phyloP scores from a whole-genome alignment of 257 asterid species.

The Apocynum venetum region DNA sequence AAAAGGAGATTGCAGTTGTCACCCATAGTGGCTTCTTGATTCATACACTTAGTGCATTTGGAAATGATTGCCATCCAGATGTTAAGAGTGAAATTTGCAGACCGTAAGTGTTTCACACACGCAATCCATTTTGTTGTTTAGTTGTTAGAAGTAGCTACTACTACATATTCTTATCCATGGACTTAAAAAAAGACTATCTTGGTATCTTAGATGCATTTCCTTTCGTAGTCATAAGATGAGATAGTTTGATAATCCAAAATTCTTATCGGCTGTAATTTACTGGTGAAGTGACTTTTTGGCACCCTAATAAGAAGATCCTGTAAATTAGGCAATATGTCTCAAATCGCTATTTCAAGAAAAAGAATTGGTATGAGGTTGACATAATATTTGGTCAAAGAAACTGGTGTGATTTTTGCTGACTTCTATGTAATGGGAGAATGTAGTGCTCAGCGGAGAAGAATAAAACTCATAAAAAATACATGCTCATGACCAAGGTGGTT shows the following conservation, averaged over 20 bases:
- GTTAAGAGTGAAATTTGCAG: conserved; percentile 67
- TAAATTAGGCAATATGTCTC: background rate
- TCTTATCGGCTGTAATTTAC: background rate
- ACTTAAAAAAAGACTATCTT: background rate
- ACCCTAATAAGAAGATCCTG: background rate
- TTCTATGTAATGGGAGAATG: background rate
- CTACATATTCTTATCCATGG: background rate
- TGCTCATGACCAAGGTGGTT: background rate
- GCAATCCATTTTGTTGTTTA: background rate
- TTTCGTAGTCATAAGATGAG: background rate
- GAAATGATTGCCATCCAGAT: conserved; percentile 69
- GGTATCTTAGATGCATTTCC: background rate
- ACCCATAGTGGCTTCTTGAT: conserved; percentile 80
- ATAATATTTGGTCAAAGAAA: background rate
- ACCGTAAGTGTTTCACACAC: conserved; percentile 44
- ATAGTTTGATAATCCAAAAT: background rate
- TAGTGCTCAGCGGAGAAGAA: background rate
- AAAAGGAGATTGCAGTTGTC: conserved; percentile 88
- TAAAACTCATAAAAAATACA: background rate
- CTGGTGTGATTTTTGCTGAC: background rate
- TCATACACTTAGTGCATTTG: conserved; percentile 61
- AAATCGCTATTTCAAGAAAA: background rate
- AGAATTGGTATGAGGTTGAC: background rate
- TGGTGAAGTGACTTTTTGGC: background rate
- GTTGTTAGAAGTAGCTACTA: background rate